These are phyloP conservation scores for Aspergillus brunneoviolaceus DNA, from an alignment of 2,329 filamentous ascomycete genomes.

Conservation along the genomic window DNA sequence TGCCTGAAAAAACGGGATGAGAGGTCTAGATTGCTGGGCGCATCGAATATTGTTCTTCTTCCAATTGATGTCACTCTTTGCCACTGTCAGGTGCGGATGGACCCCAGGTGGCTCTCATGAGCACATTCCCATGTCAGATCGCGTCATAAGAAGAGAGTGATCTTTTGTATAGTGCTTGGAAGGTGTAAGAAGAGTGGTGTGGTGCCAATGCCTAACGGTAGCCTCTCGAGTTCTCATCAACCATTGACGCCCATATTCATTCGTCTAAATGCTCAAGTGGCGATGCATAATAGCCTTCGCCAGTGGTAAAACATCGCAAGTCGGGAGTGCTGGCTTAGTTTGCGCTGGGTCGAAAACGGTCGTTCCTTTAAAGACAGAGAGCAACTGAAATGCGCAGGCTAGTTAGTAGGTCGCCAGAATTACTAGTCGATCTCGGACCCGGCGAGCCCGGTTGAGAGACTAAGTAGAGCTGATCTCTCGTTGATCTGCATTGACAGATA, in stretches of 20 bases:
- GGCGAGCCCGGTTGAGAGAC: no score
- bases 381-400: no score
- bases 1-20: background rate
- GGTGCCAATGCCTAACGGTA: background rate
- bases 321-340: no score
- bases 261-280: background rate
- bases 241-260: background rate
- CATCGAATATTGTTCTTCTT: background rate
- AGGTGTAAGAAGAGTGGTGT: background rate
- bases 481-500: no score
- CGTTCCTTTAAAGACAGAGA: no score
- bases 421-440: no score
- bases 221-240: no score
- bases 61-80: background rate
- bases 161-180: background rate
- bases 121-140: background rate
- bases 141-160: background rate
- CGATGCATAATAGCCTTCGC: no score
- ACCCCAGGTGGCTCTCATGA: background rate
- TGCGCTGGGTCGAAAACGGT: no score
- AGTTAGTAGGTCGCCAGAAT: no score
- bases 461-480: no score
- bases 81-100: background rate
- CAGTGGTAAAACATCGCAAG: no score
- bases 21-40: background rate